A percentile compares a stretch with the other conserved stretches of the same genome.
Conservation (phyloP, 768 basidiomycete genomes). For the Myochromella boudieri region DNA sequence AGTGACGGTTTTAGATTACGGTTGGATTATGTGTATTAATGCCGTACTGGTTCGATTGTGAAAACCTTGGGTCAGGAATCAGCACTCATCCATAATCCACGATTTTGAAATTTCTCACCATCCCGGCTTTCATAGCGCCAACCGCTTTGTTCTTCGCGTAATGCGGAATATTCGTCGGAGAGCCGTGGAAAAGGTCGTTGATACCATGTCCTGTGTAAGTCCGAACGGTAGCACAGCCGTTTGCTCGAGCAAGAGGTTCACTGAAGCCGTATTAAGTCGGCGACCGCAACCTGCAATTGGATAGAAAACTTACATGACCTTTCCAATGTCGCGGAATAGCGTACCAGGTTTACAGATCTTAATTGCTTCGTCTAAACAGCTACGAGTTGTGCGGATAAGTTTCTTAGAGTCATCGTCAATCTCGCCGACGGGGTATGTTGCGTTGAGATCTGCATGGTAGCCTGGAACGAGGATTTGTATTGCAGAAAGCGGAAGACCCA, state of each 20-base stretch:
- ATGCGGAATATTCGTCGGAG: slow-evolving; percentile 91
- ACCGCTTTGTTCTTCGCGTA: slow-evolving; percentile 93
- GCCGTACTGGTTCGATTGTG: slow-evolving; percentile 80
- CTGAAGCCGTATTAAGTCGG: slow-evolving; percentile 32
- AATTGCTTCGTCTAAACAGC: slow-evolving; percentile 87
- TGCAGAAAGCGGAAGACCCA: slow-evolving; percentile 1
- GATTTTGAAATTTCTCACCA: no score
- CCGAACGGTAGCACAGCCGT: slow-evolving; percentile 85
- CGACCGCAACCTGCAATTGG: background rate
- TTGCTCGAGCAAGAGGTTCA: slow-evolving; percentile 81
- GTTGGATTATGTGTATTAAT: no score
- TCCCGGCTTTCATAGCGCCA: slow-evolving; percentile 92
- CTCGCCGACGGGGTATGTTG: slow-evolving; percentile 86
- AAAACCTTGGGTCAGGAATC: slow-evolving; percentile 48
- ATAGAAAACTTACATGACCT: slow-evolving; percentile 63
- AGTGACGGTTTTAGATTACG: background rate
- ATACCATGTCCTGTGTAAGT: slow-evolving; percentile 92
- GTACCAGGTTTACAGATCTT: slow-evolving; percentile 92
- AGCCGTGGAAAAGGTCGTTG: slow-evolving; percentile 79
- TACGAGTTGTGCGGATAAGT: slow-evolving; percentile 79
- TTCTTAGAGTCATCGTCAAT: slow-evolving; percentile 82
- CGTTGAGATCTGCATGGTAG: slow-evolving; percentile 91
- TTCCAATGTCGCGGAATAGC: slow-evolving; percentile 86
- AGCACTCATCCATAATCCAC: no score
- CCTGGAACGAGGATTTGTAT: slow-evolving; percentile 40